Percentiles rank a stretch among this genome's conserved stretches.
These are phyloP conservation scores for Lipomyces oligophaga DNA, from an alignment of 805 yeast genomes.

Conservation along the genomic window DNA sequence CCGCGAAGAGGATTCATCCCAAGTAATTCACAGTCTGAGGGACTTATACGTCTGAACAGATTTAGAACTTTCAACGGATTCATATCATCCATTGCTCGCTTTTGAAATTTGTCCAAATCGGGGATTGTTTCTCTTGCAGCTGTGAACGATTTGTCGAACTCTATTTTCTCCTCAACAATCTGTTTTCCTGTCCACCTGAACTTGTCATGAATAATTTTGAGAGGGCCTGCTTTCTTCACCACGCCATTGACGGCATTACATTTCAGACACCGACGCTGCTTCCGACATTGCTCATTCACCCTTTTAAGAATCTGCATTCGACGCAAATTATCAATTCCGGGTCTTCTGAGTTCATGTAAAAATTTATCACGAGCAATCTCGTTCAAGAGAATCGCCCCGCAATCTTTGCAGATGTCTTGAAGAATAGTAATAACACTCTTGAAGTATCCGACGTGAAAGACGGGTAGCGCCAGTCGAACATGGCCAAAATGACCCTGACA, in stretches of 20 bases:
- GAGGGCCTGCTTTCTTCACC: slow-evolving; percentile 94
- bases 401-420: slow-evolving; percentile 85
- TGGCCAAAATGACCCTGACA: slow-evolving; percentile 99
- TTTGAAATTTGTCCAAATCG: slow-evolving; percentile 80
- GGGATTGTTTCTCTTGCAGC: slow-evolving; percentile 72
- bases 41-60: slow-evolving; percentile 77
- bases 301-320: slow-evolving; percentile 84
- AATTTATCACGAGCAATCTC: slow-evolving; percentile 68
- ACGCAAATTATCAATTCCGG: slow-evolving; percentile 83
- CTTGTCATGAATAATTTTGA: slow-evolving; percentile 92
- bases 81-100: slow-evolving; percentile 85
- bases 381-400: slow-evolving; percentile 73
- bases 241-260: slow-evolving; percentile 94
- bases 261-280: slow-evolving; percentile 82
- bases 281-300: slow-evolving; percentile 87
- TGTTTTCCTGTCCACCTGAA: slow-evolving; percentile 95
- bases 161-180: slow-evolving; percentile 72
- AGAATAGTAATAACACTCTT: slow-evolving; percentile 82
- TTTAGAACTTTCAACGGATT: slow-evolving; percentile 88
- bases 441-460: slow-evolving; percentile 96
- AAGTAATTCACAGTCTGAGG: slow-evolving; percentile 85
- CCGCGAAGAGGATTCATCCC: slow-evolving; percentile 89
- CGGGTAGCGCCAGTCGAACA: slow-evolving; percentile 86
- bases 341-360: slow-evolving; percentile 74
- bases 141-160: slow-evolving; percentile 84